Evolutionary conservation across 768 basidiomycete species (phyloP), one percentile per base, ranked within the genome.

Genomic region (Botryobasidium botryosum): DNA sequence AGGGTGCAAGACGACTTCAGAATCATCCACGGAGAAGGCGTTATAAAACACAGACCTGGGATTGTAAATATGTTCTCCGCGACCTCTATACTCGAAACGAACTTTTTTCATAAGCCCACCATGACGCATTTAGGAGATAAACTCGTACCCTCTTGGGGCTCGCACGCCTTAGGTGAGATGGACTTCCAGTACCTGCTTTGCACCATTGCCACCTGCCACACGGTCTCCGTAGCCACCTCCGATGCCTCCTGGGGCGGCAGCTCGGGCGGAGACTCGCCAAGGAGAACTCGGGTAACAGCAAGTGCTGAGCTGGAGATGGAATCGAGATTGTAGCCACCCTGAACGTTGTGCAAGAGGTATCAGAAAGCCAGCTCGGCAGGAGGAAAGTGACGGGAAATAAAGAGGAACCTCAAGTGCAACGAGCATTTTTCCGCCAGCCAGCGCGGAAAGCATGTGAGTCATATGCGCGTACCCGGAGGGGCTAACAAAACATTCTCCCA

Each of bases 401-500:
- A 48, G 43, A 7, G 8, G 43, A 46, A 92, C 92, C 73, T 99
- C 94, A 33, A 99, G 72, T 1, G 88, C 91, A 25, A 92, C 87
- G 8, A 92, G 85, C 13, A 99, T 54, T 54, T 77, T 82, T 2
- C 94, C 94, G 6, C 74, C 72, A 20, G 92, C 92, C 15, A 99
- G 67, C 18, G 80, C 75, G 32, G 77, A 73, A 6, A 99, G 68
- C 87, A 99, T 92, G 56, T 96, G 84, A 5, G 94, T 94, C 91
- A 99, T 97, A 54, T 97, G 94, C 0, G 88, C 88, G 59, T 88
- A 99, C 4, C 91, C 94, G 15, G 77, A 72, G 1, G 94, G 94
- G 4, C 84, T 72, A 48, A 99, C 91, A 52, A 76, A 67, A 54
- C 91, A 96, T 62, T 80, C 81, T 28, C 94, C 94, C 3, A 99